phyloP scores from a whole-genome alignment of 352 stramenopile genomes.

The Pythium pyrilobum region DNA sequence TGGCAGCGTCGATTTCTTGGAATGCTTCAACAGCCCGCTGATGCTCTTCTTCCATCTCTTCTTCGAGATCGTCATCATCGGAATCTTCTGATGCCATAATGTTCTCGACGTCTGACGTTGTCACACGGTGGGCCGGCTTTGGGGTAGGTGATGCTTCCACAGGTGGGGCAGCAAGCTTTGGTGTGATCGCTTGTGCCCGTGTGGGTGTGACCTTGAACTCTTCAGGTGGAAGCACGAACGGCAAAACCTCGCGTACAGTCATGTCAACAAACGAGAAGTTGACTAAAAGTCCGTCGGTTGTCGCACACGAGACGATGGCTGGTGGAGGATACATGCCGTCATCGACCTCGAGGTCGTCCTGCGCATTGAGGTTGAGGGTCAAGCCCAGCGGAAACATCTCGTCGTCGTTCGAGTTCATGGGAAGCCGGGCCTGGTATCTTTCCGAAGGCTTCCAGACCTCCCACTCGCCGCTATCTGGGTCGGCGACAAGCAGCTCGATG shows the following conservation, averaged over 20 bases:
- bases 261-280: slow-evolving; percentile 70
- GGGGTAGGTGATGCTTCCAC: not conserved
- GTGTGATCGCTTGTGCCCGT: not conserved
- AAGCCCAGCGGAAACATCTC: slow-evolving; percentile 62
- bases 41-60: slow-evolving; percentile 20
- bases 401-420: slow-evolving; percentile 63
- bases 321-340: slow-evolving; percentile 41
- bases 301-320: slow-evolving; percentile 48
- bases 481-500: slow-evolving; percentile 65
- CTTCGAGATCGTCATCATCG: slow-evolving; percentile 20
- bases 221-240: slow-evolving; percentile 9
- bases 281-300: slow-evolving; percentile 55
- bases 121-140: not conserved
- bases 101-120: slow-evolving; percentile 21
- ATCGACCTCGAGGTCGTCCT: slow-evolving; percentile 37
- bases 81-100: slow-evolving; percentile 15
- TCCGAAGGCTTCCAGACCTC: slow-evolving; percentile 69
- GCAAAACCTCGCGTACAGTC: slow-evolving; percentile 31
- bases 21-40: slow-evolving; percentile 16
- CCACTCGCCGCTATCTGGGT: slow-evolving; percentile 56
- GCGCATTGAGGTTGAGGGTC: slow-evolving; percentile 54
- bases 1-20: slow-evolving; percentile 12
- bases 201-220: not conserved
- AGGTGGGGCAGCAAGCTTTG: not conserved
- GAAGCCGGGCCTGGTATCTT: slow-evolving; percentile 67